Base-by-base conservation (phyloP, 371 early-diverging fungal genomes). In the Mucor velutinosus region DNA sequence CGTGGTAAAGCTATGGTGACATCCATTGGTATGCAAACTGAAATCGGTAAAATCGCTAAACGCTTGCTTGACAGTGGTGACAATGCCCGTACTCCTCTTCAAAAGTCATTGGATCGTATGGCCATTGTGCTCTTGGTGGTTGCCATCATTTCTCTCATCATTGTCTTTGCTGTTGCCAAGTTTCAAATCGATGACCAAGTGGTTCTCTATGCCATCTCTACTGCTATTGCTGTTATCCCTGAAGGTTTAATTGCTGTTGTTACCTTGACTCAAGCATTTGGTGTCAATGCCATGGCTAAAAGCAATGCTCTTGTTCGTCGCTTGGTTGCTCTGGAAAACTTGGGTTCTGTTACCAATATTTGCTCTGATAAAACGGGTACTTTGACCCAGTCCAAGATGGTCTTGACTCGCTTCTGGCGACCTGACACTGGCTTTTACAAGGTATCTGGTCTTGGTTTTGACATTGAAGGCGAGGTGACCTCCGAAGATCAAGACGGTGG, bases 331-430 rank as follows among this genome's bases (percentile, higher is more conserved):
- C 85, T 99, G 1, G 97, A 97, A 82, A 90, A 92, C 8, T 78
- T 97, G 12, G 97, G 97, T 21, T 90, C 93, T 0, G 94, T 97
- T 4, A 94, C 95, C 37, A 91, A 92, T 66, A 91, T 99, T 66
- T 96, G 97, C 77, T 95, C 96, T 2, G 97, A 97, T 74, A 97
- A 99, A 85, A 97, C 97, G 0, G 97, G 98, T 45, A 97, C 97
- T 0, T 75, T 98, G 23, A 96, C 97, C 0, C 93, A 95, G 82
- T 96, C 95, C 65, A 95, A 95, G 80, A 93, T 94, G 95, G 92
- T 92, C 7, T 73, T 90, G 25, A 89, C 89, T 25, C 86, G 92
- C 27, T 82, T 89, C 25, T 93, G 92, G 92, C 75, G 88, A 29
- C 92, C 92, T 1, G 70, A 69, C 0, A 82, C 83, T 58, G 92